Evolutionary conservation across 108 stramenopile species (phyloP).

Genomic region (Seminavis robusta): DNA sequence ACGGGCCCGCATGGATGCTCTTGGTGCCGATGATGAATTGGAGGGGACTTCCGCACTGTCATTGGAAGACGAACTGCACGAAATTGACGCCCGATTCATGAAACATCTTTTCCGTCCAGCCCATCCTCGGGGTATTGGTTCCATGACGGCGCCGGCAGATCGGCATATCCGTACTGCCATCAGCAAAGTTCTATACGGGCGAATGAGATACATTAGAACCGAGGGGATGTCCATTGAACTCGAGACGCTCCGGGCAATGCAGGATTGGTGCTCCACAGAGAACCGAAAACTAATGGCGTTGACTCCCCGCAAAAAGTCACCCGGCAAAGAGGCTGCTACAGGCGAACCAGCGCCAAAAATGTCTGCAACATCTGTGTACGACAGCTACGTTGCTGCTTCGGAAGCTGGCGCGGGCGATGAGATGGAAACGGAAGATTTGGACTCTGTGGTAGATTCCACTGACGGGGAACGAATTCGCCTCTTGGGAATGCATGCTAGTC

Average conservation of each 20-base stretch:
- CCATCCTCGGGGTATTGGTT: too few relatives aligned
- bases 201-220: constrained; percentile 31
- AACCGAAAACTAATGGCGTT: constrained; percentile 4
- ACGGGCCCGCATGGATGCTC: too few relatives aligned
- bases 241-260: constrained; percentile 37
- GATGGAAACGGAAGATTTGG: constrained; percentile 6
- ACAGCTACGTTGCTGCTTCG: constrained; percentile 10
- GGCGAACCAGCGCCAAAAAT: not conserved
- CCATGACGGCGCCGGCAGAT: too few relatives aligned
- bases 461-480: too few relatives aligned
- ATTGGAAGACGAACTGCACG: too few relatives aligned
- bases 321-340: not conserved
- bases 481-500: constrained; percentile 36
- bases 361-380: constrained; percentile 23
- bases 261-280: constrained; percentile 38
- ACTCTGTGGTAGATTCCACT: constrained; percentile 19
- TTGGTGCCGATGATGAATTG: too few relatives aligned
- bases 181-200: too few relatives aligned
- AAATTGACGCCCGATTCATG: too few relatives aligned
- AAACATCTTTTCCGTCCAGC: too few relatives aligned
- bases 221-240: constrained; percentile 31
- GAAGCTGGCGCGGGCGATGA: constrained; percentile 9
- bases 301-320: not conserved
- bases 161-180: too few relatives aligned
- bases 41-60: too few relatives aligned